phyloP scores from a whole-genome alignment of 2,329 filamentous ascomycete genomes.

The Cladosporium sp. region DNA sequence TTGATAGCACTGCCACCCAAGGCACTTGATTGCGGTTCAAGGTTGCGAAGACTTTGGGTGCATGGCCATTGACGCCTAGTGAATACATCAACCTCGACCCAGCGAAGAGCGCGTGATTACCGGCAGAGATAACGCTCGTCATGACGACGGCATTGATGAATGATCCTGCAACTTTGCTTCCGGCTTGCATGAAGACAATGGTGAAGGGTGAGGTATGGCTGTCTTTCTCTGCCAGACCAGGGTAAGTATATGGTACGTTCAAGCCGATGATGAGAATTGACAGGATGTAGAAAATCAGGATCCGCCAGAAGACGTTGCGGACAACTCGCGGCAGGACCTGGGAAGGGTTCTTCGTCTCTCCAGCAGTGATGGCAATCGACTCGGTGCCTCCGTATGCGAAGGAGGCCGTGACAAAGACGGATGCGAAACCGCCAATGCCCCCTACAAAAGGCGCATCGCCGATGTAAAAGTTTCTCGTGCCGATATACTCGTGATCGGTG shows the following conservation, averaged over 20 bases:
- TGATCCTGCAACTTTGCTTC: conserved; percentile 50
- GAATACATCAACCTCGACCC: conserved; percentile 55
- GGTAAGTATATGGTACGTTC: conserved; percentile 65
- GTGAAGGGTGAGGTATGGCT: conserved; percentile 49
- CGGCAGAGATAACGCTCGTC: conserved; percentile 55
- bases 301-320: conserved; percentile 72
- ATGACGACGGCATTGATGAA: conserved; percentile 60
- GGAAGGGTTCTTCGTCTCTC: conserved; percentile 60
- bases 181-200: conserved; percentile 56
- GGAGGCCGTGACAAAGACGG: conserved; percentile 57
- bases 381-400: conserved; percentile 57
- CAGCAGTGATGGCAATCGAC: conserved; percentile 61
- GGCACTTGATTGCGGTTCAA: conserved; percentile 50
- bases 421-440: conserved; percentile 61
- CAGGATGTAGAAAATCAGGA: conserved; percentile 72
- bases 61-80: conserved; percentile 51
- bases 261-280: conserved; percentile 70
- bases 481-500: conserved; percentile 69
- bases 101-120: conserved; percentile 56
- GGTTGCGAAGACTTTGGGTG: conserved; percentile 50
- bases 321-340: conserved; percentile 59
- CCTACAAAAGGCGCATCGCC: conserved; percentile 60
- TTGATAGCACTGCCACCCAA: conserved; percentile 42
- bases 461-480: conserved; percentile 54
- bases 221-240: conserved; percentile 39